Percentiles rank a stretch among this genome's conserved stretches.
Evolutionary conservation across 108 stramenopile genomes (phyloP).

Genomic region (Cylindrotheca fusiformis): DNA sequence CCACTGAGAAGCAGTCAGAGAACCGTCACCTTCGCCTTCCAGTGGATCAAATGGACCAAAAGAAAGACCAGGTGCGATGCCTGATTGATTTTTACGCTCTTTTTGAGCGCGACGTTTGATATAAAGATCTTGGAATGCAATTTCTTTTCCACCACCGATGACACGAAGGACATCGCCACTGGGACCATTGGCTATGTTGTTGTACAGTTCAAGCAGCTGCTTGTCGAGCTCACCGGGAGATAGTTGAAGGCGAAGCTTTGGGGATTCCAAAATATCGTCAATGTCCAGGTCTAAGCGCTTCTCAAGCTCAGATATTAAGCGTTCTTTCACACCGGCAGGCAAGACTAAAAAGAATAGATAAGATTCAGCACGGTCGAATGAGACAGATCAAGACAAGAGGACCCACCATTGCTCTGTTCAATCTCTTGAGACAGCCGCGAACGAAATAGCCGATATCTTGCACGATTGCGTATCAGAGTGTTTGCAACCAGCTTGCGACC

Average conservation of each 20-base stretch:
- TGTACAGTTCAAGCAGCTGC: conserved; percentile 68
- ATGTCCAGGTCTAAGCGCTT: conserved; percentile 82
- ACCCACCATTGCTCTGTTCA: conserved; percentile 50
- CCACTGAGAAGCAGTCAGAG: conserved; percentile 29
- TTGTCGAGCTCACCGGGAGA: conserved; percentile 90
- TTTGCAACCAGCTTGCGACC: conserved; percentile 43
- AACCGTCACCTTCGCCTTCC: conserved; percentile 1
- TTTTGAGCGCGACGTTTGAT: conserved; percentile 37
- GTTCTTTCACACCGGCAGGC: conserved; percentile 57
- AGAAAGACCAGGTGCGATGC: too few relatives aligned
- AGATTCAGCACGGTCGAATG: background rate
- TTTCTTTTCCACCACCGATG: conserved; percentile 72
- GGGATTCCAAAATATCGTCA: conserved; percentile 63
- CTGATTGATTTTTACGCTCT: background rate
- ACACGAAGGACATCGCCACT: conserved; percentile 74
- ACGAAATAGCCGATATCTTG: conserved; percentile 64
- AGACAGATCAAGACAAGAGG: background rate
- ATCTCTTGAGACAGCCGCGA: conserved; percentile 67
- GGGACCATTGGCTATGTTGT: conserved; percentile 58
- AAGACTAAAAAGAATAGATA: conserved; percentile 38
- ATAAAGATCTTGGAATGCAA: conserved; percentile 72
- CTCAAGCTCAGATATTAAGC: conserved; percentile 65
- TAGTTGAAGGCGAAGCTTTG: conserved; percentile 68
- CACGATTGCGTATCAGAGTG: conserved; percentile 48
- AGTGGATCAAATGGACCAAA: conserved; percentile 12